phyloP scores from a whole-genome alignment of 2,329 filamentous ascomycete species.

The Didymella lethalis region DNA sequence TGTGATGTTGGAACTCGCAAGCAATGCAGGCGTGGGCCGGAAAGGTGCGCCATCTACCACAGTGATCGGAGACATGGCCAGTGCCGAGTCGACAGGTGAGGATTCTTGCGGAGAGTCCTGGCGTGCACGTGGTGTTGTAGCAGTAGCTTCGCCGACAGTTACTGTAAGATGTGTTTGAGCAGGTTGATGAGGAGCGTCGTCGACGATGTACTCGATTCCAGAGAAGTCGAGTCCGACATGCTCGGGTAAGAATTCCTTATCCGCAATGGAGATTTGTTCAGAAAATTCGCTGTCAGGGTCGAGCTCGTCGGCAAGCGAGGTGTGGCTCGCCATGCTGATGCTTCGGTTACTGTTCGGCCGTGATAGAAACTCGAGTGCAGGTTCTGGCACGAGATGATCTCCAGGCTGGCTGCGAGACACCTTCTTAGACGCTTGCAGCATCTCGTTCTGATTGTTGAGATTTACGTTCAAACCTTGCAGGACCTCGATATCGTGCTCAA shows the following conservation, averaged over 20 bases:
- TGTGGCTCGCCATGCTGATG: neutral
- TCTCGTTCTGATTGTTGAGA: neutral
- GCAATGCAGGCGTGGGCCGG: neutral
- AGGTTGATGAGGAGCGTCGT: neutral
- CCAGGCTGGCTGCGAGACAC: neutral
- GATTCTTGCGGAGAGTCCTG: neutral
- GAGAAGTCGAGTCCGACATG: neutral
- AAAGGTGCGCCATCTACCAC: neutral
- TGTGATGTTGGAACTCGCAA: neutral
- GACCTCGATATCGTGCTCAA: neutral
- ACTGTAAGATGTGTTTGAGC: neutral
- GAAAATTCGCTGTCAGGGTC: neutral
- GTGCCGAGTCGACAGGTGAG: neutral
- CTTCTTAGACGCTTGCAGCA: neutral
- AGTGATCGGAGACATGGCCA: neutral
- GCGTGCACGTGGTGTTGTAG: neutral
- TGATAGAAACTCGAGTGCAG: neutral
- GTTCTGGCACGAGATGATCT: neutral
- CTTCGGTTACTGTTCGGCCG: neutral
- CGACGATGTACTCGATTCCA: neutral
- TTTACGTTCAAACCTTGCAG: neutral
- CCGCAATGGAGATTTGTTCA: neutral
- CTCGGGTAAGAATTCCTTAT: neutral
- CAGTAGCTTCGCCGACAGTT: neutral
- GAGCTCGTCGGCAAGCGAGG: slow-evolving; percentile 2